These are phyloP conservation scores for Solanum chilense DNA, from an alignment of 257 asterid species.

Conservation along the genomic window DNA sequence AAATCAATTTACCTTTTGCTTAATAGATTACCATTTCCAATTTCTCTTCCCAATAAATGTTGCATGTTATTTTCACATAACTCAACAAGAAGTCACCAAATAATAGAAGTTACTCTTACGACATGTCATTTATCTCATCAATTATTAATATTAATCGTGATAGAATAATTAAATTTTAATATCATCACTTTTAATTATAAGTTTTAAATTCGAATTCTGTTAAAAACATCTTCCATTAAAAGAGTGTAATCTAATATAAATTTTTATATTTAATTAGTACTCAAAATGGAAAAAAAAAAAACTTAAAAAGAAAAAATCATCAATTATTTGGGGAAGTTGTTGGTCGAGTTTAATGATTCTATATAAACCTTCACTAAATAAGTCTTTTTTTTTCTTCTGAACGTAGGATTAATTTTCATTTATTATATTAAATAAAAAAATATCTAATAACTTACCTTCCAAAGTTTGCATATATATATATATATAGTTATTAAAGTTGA, in stretches of 20 bases:
- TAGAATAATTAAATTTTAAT: no score
- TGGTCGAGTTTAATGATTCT: neutral
- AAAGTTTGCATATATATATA: no score
- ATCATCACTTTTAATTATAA: accelerated
- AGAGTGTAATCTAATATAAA: no score
- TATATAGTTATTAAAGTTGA: neutral
- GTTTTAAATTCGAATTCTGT: accelerated
- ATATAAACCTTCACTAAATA: neutral
- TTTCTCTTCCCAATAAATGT: neutral
- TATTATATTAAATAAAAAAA: no score
- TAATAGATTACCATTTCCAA: neutral
- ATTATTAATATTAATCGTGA: accelerated
- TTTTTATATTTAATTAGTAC: no score
- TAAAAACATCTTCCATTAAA: accelerated
- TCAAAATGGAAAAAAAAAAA: neutral
- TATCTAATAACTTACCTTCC: neutral
- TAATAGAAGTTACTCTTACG: no score
- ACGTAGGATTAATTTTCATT: neutral
- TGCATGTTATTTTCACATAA: neutral
- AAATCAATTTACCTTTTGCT: no score
- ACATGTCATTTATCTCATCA: neutral
- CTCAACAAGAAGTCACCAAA: neutral
- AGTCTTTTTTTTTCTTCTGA: neutral
- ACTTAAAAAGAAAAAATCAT: no score
- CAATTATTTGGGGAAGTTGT: neutral